Evolutionary conservation across 2,329 filamentous ascomycete genomes (phyloP), one percentile per base, ranked within the genome.

Genomic region (Tolypocladium cylindrosporum): DNA sequence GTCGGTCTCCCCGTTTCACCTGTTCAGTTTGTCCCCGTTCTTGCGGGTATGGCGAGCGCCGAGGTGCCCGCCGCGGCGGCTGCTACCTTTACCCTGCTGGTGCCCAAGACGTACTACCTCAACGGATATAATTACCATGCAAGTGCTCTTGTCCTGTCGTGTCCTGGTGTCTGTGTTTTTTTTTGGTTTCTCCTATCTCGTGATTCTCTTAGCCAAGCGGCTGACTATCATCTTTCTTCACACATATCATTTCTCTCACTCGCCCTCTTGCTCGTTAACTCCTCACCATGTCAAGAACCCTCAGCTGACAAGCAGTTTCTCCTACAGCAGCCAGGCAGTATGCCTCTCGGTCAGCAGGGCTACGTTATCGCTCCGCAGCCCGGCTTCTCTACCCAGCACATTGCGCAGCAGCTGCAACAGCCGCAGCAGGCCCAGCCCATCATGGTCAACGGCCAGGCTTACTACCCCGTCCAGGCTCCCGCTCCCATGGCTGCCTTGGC

Each of bases 101-200:
- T 70, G 40, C 71, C 71, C 57, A 71, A 69, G 64, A 68, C 69
- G 7, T 65, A 63, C 56, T 71, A 68, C 58, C 57, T 66, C 19
- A 68, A 69, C 57, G 66, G 66, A 51, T 70, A 67, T 58, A 65
- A 65, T 37, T 75, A 71, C 58, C 72, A 76, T 74, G 74, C 74
- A 77, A 75, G 72, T 75, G 51, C 51, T 45, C 56, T 54, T n/a
- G 16, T 45, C 57, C 39, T 41, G 10, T 39, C 45, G 45, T 40
- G 55, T 57, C 57, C 64, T 69, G 52, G 66, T 5, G 3, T 40
- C 40, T 54, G 37, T 54, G 6, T 39, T 24, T 3, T 48, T 3
- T 48, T 56, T 27, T n/a, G 14, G 6, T 4, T 10, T 41, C 9
- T 36, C 31, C 13, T 19, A 14, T n/a, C 41, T 36, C n/a, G 2